Conservation (phyloP, 2,329 filamentous ascomycete genomes). For the Neurospora sp. region DNA sequence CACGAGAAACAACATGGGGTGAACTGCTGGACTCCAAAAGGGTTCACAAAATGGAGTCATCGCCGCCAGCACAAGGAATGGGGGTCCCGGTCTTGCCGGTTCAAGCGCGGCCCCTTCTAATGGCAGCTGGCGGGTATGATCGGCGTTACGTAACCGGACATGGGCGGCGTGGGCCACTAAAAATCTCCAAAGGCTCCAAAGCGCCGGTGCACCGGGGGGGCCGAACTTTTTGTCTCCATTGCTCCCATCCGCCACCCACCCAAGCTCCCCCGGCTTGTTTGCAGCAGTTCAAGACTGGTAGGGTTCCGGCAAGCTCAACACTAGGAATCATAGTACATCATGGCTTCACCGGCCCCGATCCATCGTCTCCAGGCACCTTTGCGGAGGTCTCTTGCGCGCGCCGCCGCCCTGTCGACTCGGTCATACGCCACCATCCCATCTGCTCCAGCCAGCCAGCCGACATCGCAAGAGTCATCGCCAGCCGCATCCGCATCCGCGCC, state of each 20-base stretch:
- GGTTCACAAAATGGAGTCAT: background rate
- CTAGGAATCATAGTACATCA: slow-evolving; percentile 12
- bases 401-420: slow-evolving; percentile 24
- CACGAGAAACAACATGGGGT: background rate
- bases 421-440: slow-evolving; percentile 38
- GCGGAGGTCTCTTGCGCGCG: slow-evolving; percentile 27
- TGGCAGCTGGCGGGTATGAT: slow-evolving; percentile 6
- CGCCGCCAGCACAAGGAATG: background rate
- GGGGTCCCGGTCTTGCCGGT: background rate
- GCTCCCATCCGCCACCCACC: background rate
- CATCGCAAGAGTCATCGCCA: slow-evolving; percentile 14
- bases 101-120: background rate
- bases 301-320: background rate
- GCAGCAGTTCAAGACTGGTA: background rate
- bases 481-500: slow-evolving; percentile 8
- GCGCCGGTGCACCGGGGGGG: background rate
- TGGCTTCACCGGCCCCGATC: slow-evolving; percentile 32
- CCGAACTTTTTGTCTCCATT: slow-evolving; percentile 9
- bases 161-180: background rate
- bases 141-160: slow-evolving; percentile 9
- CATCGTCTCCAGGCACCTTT: slow-evolving; percentile 33
- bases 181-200: background rate
- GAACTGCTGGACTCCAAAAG: background rate
- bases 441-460: slow-evolving; percentile 16
- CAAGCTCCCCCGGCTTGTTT: background rate